Conservation (phyloP, 192 early-diverging fungal species). For the Backusella tuberculispora region DNA sequence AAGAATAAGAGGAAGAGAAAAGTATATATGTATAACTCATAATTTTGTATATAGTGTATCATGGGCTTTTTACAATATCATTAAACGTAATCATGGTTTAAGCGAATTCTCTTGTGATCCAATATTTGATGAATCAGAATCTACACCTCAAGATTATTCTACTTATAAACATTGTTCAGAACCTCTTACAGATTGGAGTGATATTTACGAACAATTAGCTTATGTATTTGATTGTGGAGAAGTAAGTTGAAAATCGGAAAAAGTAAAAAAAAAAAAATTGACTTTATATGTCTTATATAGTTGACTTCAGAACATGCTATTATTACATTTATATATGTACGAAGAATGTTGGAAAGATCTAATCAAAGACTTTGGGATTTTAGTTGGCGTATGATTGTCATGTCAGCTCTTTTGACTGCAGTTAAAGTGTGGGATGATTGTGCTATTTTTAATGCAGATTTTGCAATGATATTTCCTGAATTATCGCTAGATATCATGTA, state of each 20-base stretch:
- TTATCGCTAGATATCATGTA: constrained; percentile 69
- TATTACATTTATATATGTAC: constrained; percentile 60
- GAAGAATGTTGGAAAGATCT: constrained; percentile 68
- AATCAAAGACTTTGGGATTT: constrained; percentile 57
- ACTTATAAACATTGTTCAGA: neutral
- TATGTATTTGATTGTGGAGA: constrained; percentile 40
- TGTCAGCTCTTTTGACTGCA: constrained; percentile 72
- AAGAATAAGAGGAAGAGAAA: neutral
- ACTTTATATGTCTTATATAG: constrained; percentile 15
- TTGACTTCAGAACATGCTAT: constrained; percentile 36
- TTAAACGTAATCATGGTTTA: constrained; percentile 6
- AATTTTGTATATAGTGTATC: constrained; percentile 17
- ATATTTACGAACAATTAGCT: constrained; percentile 37
- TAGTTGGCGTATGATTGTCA: constrained; percentile 52
- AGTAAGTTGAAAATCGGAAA: constrained; percentile 24
- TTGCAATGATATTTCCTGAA: constrained; percentile 77
- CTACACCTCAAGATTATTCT: neutral
- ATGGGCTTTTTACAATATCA: constrained; percentile 22
- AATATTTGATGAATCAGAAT: constrained; percentile 10
- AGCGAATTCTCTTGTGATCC: constrained; percentile 15
- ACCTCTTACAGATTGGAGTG: constrained; percentile 34
- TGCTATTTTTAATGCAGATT: constrained; percentile 85
- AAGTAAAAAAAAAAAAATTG: neutral
- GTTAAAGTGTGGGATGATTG: constrained; percentile 90
- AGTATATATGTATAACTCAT: neutral